Percentiles rank a stretch among this genome's conserved stretches.
Conservation (phyloP, 1,284 basidiomycete species). For the Trametes hirsuta region DNA sequence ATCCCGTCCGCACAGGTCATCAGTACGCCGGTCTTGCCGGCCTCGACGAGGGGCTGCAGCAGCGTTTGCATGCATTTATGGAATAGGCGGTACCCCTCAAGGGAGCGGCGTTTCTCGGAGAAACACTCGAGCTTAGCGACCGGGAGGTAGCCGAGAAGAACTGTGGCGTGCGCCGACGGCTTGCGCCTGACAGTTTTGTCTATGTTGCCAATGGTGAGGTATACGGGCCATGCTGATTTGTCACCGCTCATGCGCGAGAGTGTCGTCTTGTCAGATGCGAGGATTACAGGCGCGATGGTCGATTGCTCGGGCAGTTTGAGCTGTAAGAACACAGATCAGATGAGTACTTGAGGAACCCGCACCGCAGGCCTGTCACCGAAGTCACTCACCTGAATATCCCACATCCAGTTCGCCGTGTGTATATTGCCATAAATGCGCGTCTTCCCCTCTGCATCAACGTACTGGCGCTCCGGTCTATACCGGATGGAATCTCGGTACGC, state of each 20-base stretch:
- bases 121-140: slow-evolving; percentile 42
- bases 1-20: slow-evolving; percentile 41
- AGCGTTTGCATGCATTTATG: slow-evolving; percentile 31
- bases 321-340: too few relatives aligned
- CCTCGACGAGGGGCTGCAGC: slow-evolving; percentile 35
- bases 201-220: slow-evolving; percentile 44
- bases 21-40: slow-evolving; percentile 38
- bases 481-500: slow-evolving; percentile 31
- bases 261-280: slow-evolving; percentile 44
- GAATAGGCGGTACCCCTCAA: slow-evolving; percentile 22
- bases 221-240: slow-evolving; percentile 42
- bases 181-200: slow-evolving; percentile 33
- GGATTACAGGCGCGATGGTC: slow-evolving; percentile 35
- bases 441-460: slow-evolving; percentile 26
- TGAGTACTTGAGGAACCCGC: not conserved
- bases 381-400: slow-evolving; percentile 39
- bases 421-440: slow-evolving; percentile 39
- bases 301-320: not conserved
- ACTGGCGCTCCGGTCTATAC: slow-evolving; percentile 40
- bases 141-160: slow-evolving; percentile 46
- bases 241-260: slow-evolving; percentile 40
- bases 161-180: slow-evolving; percentile 29
- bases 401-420: slow-evolving; percentile 49
- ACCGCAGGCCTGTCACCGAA: too few relatives aligned
- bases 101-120: slow-evolving; percentile 10